Evolutionary conservation across 352 stramenopile genomes (phyloP).

Genomic region (Phytophthora uliginosa): DNA sequence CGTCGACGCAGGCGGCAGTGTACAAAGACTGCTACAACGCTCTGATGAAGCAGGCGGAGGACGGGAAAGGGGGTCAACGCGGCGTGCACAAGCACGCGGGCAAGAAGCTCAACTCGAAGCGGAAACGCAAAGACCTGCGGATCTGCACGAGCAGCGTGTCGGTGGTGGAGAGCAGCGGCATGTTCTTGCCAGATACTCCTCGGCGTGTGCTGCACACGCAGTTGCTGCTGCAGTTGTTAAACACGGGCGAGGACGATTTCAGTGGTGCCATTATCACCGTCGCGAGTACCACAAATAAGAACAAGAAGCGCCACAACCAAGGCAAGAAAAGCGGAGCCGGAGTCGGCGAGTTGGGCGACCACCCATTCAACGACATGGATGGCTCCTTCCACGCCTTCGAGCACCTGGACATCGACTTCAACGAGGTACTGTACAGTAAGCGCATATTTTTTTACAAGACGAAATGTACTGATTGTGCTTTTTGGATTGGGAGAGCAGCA

Average conservation of each 20-base stretch:
- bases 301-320: conserved; percentile 63
- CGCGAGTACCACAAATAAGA: conserved; percentile 55
- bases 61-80: conserved; percentile 24
- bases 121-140: conserved; percentile 87
- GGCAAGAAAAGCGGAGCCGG: conserved; percentile 33
- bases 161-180: conserved; percentile 55
- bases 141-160: conserved; percentile 66
- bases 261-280: conserved; percentile 34
- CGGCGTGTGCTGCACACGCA: conserved; percentile 83
- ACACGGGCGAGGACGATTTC: conserved; percentile 57
- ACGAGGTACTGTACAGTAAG: conserved; percentile 53
- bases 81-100: conserved; percentile 22
- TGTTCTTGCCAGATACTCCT: conserved; percentile 85
- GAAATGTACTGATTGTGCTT: conserved; percentile 14
- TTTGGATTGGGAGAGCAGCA: conserved; percentile 46
- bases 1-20: conserved; percentile 66
- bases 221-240: conserved; percentile 81
- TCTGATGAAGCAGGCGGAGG: conserved; percentile 71
- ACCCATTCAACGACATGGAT: conserved; percentile 68
- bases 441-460: neutral
- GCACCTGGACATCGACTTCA: conserved; percentile 90
- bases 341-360: conserved; percentile 22
- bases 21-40: conserved; percentile 86
- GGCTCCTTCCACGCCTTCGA: conserved; percentile 81
- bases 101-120: conserved; percentile 80